phyloP scores from a whole-genome alignment of 2,329 filamentous ascomycete genomes.

The Aspergillus melleus region DNA sequence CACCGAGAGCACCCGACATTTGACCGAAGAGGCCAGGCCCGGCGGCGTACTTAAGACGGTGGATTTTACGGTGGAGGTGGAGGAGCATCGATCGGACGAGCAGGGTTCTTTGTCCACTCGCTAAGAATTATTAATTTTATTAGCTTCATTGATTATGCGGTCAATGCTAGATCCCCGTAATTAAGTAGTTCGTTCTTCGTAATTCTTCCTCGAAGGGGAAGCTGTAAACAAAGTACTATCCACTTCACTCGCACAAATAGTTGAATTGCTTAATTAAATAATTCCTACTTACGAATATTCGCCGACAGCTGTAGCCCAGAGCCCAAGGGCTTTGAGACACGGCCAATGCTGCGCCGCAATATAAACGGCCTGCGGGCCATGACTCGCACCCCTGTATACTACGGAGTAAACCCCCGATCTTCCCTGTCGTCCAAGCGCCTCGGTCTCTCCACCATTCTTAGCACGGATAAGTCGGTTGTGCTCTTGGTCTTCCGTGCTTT shows the following conservation, averaged over 20 bases:
- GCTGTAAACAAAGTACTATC: too few species aligned
- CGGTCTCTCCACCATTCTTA: not conserved
- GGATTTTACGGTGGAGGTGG: conserved; percentile 20
- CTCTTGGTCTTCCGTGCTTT: not conserved
- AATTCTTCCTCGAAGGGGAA: too few species aligned
- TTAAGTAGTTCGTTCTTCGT: too few species aligned
- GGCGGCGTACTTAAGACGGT: conserved; percentile 20
- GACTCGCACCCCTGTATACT: not conserved
- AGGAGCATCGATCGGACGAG: not conserved
- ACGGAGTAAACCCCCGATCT: not conserved
- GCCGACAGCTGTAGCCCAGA: not conserved
- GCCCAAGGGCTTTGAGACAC: not conserved
- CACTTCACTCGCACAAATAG: too few species aligned
- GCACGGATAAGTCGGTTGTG: not conserved
- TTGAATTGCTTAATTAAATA: too few species aligned
- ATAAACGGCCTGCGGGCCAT: not conserved
- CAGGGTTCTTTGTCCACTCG: not conserved
- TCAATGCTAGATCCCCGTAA: too few species aligned
- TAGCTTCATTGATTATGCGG: too few species aligned
- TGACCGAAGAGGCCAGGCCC: conserved; percentile 9
- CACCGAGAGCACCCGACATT: conserved; percentile 15
- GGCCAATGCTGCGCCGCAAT: not conserved
- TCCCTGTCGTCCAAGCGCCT: not conserved
- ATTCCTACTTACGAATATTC: too few species aligned
- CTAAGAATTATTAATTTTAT: too few species aligned